Conservation (phyloP, 1,284 basidiomycete species). For the Moesziomyces globuligerus region DNA sequence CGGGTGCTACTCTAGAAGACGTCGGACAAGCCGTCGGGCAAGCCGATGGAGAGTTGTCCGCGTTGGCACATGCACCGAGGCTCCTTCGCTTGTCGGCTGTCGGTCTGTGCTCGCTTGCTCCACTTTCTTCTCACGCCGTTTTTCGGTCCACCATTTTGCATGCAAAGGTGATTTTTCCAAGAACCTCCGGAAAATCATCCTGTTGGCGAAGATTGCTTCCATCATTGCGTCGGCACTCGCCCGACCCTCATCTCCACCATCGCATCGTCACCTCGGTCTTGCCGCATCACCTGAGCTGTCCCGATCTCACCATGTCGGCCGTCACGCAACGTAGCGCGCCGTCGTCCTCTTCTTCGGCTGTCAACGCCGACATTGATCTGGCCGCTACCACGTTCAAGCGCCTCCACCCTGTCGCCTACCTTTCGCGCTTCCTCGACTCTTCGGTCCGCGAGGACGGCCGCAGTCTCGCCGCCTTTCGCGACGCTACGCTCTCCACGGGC, state of each 20-base stretch:
- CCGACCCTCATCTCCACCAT: neutral
- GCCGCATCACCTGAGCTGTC: neutral
- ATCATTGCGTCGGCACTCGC: neutral
- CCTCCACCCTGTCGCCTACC: conserved; percentile 50
- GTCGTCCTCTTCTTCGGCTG: neutral
- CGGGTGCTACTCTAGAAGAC: no score
- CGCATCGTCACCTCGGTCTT: neutral
- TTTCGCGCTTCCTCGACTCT: conserved; percentile 49
- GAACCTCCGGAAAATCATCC: neutral
- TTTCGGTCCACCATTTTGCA: conserved; percentile 9
- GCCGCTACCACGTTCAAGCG: conserved; percentile 52
- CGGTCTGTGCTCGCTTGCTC: conserved; percentile 36
- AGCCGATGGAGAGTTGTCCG: neutral
- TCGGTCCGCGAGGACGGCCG: conserved; percentile 51
- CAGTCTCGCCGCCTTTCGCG: conserved; percentile 26
- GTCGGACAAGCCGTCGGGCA: no score
- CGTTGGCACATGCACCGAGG: no score
- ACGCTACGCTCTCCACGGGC: conserved; percentile 34
- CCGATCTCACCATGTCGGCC: conserved; percentile 16
- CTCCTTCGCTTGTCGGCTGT: neutral
- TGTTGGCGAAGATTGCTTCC: neutral
- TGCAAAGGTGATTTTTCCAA: conserved; percentile 10
- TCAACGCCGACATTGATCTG: conserved; percentile 18
- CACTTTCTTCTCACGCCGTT: conserved; percentile 18
- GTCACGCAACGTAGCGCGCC: conserved; percentile 5